Evolutionary conservation across 2,329 filamentous ascomycete genomes (phyloP), one percentile per base, ranked within the genome.

Genomic region (Colletotrichum scovillei): DNA sequence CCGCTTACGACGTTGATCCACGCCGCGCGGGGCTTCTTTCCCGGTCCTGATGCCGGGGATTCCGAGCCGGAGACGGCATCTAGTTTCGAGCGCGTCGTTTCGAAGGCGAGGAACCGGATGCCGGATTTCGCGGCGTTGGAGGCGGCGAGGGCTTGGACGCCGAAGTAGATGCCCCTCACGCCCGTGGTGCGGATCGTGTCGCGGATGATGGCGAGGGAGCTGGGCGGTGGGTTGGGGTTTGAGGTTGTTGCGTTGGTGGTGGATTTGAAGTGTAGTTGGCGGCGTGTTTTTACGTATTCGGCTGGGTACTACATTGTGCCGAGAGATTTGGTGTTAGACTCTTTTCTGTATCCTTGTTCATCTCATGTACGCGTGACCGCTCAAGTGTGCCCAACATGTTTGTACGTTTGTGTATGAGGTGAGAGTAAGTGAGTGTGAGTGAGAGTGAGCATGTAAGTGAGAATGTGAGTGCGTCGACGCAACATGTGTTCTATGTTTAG

Each of bases 1-100:
- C 69, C 64, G 14, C 58, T 64, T 8, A 64, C 64, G 42, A 72
- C 59, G 14, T 68, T 72, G 52, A 68, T 19, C 60, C 70, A 73
- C 22, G 64, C 70, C 11, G 64, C 28, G 9, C 59, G 30, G n/a
- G 69, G 64, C 19, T 38, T 22, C 4, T n/a, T 32, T 8, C 8
- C 42, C 42, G 42, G 9, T 30, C 32, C 57, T 11, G n/a, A 2
- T n/a, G 2, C 5, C n/a, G 32, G 30, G 9, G 64, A 5, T 12
- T 28, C 28, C 32, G 38, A 26, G 7, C 22, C 52, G 26, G 32
- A 22, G 4, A 30, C 7, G 5, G 28, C 46, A 4, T 65, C 56
- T 22, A 74, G 49, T 5, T 16, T 49, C 3, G 55, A 8, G 22
- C 72, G 58, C 24, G 67, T 57, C 11, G 57, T 69, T 35, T 68